These are phyloP conservation scores for Mycena capillaripes DNA, from an alignment of 768 basidiomycete genomes.

Conservation along the genomic window DNA sequence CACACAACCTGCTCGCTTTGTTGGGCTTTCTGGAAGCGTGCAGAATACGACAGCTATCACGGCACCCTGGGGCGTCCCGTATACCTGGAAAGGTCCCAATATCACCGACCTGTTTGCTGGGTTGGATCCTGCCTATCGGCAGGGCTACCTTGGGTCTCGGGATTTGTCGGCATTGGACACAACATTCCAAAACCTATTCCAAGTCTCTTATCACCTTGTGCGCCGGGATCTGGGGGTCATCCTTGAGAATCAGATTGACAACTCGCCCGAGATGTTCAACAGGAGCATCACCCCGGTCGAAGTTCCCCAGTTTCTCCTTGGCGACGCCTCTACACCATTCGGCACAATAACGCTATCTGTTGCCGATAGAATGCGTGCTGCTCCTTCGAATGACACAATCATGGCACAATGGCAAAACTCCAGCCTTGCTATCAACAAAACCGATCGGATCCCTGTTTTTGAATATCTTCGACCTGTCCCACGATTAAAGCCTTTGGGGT, in stretches of 20 bases:
- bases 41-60: not conserved
- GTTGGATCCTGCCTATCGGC: not conserved
- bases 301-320: not conserved
- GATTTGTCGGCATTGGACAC: not conserved
- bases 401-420: no score
- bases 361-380: not conserved
- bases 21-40: not conserved
- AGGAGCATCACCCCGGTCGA: not conserved
- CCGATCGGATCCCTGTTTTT: no score
- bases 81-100: not conserved
- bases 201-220: not conserved
- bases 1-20: not conserved
- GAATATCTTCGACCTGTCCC: no score
- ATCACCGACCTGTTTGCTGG: not conserved
- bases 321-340: not conserved
- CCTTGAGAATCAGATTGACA: not conserved
- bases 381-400: not conserved
- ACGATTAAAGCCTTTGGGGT: no score
- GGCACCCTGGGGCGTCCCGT: not conserved
- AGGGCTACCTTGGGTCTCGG: not conserved
- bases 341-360: not conserved
- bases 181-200: not conserved
- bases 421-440: no score
- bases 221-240: not conserved
- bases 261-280: not conserved